Evolutionary conservation across 352 stramenopile genomes (phyloP), one percentile per base, ranked within the genome.

Genomic region (Blastocystis sp.): DNA sequence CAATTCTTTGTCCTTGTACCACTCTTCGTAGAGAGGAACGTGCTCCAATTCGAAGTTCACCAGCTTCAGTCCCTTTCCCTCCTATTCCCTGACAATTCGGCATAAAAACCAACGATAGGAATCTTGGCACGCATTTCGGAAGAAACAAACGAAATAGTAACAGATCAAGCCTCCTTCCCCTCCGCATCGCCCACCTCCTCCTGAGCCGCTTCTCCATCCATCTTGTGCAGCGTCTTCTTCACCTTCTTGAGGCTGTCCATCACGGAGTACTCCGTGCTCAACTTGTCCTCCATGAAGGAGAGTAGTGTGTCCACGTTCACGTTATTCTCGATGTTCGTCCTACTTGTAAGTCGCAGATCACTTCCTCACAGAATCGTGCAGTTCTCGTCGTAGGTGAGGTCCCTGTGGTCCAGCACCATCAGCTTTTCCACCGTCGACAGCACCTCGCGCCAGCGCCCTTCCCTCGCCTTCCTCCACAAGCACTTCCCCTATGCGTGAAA

Each of bases 41-140:
- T 84, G 74, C 52, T 84, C 74, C 38, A 84, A 21, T 68, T 84
- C 74, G 45, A 84, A 84, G 74, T 84, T 84, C n/a, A 84, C 60
- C 38, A 84, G 60, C 48, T 84, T 84, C 9, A 84, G n/a, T n/a
- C 74, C 74, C 57, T 84, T 84, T 68, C 52, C 74, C 52, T 84
- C 74, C 74, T 84, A 69, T 42, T 68, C 34, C 40, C 10, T 66
- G 17, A 68, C 17, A 1, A 42, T 34, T 48, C 21, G 6, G 45
- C 2, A 24, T 7, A 3, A 68, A 14, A 3, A 9, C 42, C 74
- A 42, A 84, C 74, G 17, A 84, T 59, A 68, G 74, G 74, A 24
- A 84, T 34, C 38, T 84, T 84, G 1, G 74, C 74, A 24, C 74
- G 45, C 74, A 84, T 84, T 7, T 34, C 6, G 14, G 6, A 57